phyloP scores from a whole-genome alignment of 116 monocot genomes.

The Dioscorea cayenensis region DNA sequence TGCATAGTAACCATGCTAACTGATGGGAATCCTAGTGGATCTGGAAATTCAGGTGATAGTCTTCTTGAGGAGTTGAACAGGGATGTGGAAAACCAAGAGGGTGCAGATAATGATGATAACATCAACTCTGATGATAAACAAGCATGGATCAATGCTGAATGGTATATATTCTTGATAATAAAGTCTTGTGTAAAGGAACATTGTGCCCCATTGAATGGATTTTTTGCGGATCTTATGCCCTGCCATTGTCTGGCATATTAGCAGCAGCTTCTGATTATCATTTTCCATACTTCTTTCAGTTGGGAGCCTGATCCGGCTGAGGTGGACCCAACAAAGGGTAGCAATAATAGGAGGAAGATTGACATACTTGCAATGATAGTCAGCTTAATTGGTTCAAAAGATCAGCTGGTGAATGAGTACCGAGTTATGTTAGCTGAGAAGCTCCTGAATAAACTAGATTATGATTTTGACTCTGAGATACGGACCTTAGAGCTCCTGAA shows the following conservation, averaged over 20 bases:
- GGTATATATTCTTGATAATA: slow-evolving; percentile 29
- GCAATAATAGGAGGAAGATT: slow-evolving; percentile 67
- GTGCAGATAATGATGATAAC: slow-evolving; percentile 65
- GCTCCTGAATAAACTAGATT: slow-evolving; percentile 90
- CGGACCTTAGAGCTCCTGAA: slow-evolving; percentile 94
- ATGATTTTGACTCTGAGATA: slow-evolving; percentile 98
- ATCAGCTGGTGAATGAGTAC: slow-evolving; percentile 94
- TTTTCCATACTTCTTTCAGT: slow-evolving; percentile 30
- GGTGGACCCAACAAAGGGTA: slow-evolving; percentile 74
- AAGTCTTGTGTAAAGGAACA: too few species aligned
- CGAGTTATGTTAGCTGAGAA: slow-evolving; percentile 95
- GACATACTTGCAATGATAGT: slow-evolving; percentile 95
- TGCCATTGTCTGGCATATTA: slow-evolving; percentile 4
- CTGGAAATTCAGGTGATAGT: slow-evolving; percentile 66
- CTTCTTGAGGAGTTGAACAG: slow-evolving; percentile 91
- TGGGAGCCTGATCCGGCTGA: slow-evolving; percentile 98
- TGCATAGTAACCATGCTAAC: slow-evolving; percentile 99
- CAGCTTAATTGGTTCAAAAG: slow-evolving; percentile 93
- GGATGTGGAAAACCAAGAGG: slow-evolving; percentile 79
- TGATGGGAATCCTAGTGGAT: slow-evolving; percentile 69
- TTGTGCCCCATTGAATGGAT: background rate
- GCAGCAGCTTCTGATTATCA: background rate
- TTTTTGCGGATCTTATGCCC: background rate
- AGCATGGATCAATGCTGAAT: slow-evolving; percentile 82
- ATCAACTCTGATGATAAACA: slow-evolving; percentile 65